phyloP scores from a whole-genome alignment of 2,329 filamentous ascomycete genomes.

The Penicillium sp. region DNA sequence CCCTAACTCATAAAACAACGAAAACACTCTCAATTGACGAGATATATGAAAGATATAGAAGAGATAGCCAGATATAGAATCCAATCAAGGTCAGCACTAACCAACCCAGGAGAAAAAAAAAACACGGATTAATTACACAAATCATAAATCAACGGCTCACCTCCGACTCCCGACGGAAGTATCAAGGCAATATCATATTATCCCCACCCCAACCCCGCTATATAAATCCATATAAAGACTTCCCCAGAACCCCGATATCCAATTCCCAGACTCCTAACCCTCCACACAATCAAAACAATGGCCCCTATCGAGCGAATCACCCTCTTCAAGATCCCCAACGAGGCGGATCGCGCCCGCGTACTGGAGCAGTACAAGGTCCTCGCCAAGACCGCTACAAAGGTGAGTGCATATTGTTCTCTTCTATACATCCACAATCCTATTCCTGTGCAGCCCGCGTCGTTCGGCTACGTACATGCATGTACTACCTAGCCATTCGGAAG shows the following conservation, averaged over 20 bases:
- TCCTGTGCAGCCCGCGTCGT: not conserved
- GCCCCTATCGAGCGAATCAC: conserved; percentile 52
- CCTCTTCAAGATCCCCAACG: conserved; percentile 54
- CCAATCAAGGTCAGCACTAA: not conserved
- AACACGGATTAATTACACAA: not conserved
- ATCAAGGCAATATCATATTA: not conserved
- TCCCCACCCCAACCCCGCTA: not conserved
- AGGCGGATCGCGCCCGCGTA: conserved; percentile 45
- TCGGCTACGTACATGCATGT: not conserved
- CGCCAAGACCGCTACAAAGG: conserved; percentile 47
- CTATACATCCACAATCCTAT: not conserved
- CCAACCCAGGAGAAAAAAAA: not conserved
- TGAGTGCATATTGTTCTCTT: conserved; percentile 21
- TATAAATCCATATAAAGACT: not conserved
- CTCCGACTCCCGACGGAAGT: conserved; percentile 1
- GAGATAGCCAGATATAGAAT: not conserved
- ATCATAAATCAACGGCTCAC: not conserved
- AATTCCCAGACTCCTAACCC: not conserved
- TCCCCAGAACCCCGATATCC: not conserved
- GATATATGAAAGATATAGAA: not conserved
- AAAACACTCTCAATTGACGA: not conserved
- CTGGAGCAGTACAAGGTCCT: conserved; percentile 49
- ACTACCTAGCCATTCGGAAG: not conserved
- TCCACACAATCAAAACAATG: conserved; percentile 26
- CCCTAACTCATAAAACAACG: not conserved